Base-by-base conservation (phyloP, 108 stramenopile genomes). In the Seminavis robusta region DNA sequence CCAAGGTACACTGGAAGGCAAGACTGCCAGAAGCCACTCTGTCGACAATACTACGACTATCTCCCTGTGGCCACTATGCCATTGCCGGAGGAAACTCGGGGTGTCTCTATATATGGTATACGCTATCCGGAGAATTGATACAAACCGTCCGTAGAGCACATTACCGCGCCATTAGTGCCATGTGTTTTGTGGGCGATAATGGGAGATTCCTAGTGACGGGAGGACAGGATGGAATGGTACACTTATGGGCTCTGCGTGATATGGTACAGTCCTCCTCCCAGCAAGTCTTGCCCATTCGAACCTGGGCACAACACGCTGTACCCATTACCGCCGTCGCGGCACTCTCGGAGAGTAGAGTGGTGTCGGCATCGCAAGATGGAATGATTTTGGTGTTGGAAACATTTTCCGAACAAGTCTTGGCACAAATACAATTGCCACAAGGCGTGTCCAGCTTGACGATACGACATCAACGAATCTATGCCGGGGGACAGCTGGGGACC, bases 201-300 rank as follows among this genome's bases (percentile, higher is more conserved):
- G 86, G 80, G 10, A 45, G 74, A 9, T 79, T 71, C 33, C 47
- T 93, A 43, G 70, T 87, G 13, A 87, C 91, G 7, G 91, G 78
- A 37, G 91, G 88, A 27, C 84, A 76, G 19, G 91, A 93, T 74
- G 91, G 87, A 0, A 86, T 93, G 56, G 76, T 89, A 2, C 86
- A 89, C 63, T 60, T 71, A 2, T 93, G 80, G 60, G 58, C 69
- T 33, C 33, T 88, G 21, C 34, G 82, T 39, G 86, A 84, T 50
- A 37, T 88, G 19, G 83, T 88, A 1, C 65, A 60, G 19, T 41
- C 30, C 21, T 58, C 44, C 25, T 10, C 19, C 13, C 53, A 50
- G 17, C 29, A 47, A 17, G 30, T 84, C n/a, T 56, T 67, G 42
- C 90, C 90, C 0, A 47, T 76, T 32, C 71, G 63, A 19, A 88